A percentile compares a stretch with the other conserved stretches of the same genome.
Conservation (phyloP, 805 yeast species). For the Pichia cephalocereana region DNA sequence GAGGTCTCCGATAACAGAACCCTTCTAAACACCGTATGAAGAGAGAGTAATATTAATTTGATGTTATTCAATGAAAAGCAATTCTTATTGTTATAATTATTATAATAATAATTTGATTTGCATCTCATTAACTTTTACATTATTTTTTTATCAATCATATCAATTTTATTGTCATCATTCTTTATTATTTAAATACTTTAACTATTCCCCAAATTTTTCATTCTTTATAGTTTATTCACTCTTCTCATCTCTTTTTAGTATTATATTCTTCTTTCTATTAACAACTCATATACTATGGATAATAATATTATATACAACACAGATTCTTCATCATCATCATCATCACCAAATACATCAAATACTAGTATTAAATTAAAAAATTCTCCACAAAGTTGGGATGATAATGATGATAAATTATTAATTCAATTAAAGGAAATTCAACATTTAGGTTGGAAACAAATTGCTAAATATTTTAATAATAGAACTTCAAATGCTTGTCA, state of each 20-base stretch:
- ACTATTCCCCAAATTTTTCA: neutral
- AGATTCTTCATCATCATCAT: neutral
- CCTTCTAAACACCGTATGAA: no score
- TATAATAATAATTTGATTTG: no score
- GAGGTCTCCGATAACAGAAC: no score
- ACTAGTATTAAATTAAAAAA: neutral
- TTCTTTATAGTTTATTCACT: neutral
- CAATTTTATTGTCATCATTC: no score
- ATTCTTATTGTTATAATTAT: no score
- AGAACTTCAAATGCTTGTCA: slow-evolving; percentile 89
- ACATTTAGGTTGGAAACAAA: slow-evolving; percentile 86
- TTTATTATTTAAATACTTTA: no score
- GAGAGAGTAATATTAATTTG: no score
- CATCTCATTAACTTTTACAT: no score
- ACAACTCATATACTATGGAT: neutral
- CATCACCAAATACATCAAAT: neutral
- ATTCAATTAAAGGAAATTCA: slow-evolving; percentile 73
- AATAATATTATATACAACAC: neutral
- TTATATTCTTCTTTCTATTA: neutral
- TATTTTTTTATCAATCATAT: no score
- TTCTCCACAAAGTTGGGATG: slow-evolving; percentile 53
- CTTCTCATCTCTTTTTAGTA: neutral
- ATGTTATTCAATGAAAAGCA: no score
- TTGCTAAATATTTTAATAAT: slow-evolving; percentile 64
- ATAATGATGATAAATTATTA: slow-evolving; percentile 60